These are phyloP conservation scores for Aureobasidium melanogenum DNA, from an alignment of 2,329 filamentous ascomycete genomes.

Conservation along the genomic window DNA sequence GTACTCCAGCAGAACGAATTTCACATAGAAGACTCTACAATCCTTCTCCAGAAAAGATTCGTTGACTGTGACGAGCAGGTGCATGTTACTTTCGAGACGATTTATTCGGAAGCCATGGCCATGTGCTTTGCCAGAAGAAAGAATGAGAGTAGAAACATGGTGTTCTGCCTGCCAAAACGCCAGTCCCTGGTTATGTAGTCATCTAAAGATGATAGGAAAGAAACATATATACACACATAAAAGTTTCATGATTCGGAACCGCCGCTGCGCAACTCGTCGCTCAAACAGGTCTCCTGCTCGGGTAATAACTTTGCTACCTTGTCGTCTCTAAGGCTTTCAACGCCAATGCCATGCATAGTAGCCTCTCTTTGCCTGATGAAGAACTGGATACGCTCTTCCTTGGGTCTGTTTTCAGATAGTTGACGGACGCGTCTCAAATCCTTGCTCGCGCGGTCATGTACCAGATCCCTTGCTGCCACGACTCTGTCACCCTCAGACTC, in stretches of 20 bases:
- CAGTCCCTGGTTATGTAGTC: not conserved
- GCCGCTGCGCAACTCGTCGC: conserved; percentile 21
- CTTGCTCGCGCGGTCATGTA: conserved; percentile 58
- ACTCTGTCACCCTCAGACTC: conserved; percentile 53
- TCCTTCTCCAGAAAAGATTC: too few relatives aligned
- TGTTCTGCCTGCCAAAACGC: not conserved
- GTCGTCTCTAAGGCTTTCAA: conserved; percentile 37
- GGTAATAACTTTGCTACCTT: conserved; percentile 38
- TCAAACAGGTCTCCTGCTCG: conserved; percentile 37
- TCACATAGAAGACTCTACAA: too few relatives aligned
- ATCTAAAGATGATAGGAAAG: not conserved
- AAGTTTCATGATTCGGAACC: not conserved
- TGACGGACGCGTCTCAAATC: conserved; percentile 49
- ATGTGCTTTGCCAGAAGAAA: not conserved
- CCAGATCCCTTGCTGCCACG: conserved; percentile 56
- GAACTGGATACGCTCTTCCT: conserved; percentile 55
- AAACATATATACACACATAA: not conserved
- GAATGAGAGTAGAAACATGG: not conserved
- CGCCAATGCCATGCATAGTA: conserved; percentile 31
- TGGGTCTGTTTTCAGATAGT: conserved; percentile 37
- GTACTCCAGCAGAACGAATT: not conserved
- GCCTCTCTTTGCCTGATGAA: conserved; percentile 70
- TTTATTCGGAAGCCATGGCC: not conserved
- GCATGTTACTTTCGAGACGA: not conserved
- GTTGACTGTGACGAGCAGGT: not conserved